A percentile compares a stretch with the other conserved stretches of the same genome.
phyloP scores from a whole-genome alignment of 78 protist genomes.

The Capsaspora owczarzaki region DNA sequence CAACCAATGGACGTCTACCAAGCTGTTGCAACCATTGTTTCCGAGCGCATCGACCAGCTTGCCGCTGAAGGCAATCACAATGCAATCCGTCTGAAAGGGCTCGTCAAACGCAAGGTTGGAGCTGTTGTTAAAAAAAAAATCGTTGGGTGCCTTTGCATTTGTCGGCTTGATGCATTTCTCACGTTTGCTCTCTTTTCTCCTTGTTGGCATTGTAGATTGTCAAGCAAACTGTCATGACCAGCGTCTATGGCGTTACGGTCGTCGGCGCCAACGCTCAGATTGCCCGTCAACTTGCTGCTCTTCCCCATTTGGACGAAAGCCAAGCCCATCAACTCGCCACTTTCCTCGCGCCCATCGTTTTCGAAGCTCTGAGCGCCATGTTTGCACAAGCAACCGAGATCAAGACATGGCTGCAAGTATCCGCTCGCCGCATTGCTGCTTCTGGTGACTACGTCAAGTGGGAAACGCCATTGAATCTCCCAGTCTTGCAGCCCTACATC shows the following conservation, averaged over 20 bases:
- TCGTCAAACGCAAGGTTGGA: not conserved
- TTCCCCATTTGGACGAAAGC: no score
- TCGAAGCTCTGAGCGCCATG: slow-evolving; percentile 53
- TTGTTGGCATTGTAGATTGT: slow-evolving; percentile 42
- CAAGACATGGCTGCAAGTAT: slow-evolving; percentile 68
- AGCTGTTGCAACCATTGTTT: no score
- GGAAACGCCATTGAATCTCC: slow-evolving; percentile 85
- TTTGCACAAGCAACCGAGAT: slow-evolving; percentile 58
- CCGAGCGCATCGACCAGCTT: slow-evolving; percentile 11
- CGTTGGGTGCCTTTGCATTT: no score
- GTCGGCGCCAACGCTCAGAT: slow-evolving; percentile 82
- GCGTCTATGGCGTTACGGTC: slow-evolving; percentile 89
- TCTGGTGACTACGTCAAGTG: slow-evolving; percentile 52
- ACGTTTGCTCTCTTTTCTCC: no score
- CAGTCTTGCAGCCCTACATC: slow-evolving; percentile 76
- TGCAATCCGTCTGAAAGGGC: not conserved
- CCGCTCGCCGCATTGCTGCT: slow-evolving; percentile 42
- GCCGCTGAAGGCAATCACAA: slow-evolving; percentile 17
- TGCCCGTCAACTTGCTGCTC: slow-evolving; percentile 22
- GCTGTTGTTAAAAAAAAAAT: no score
- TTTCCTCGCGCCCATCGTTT: slow-evolving; percentile 25
- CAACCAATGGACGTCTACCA: slow-evolving; percentile 78
- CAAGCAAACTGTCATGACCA: slow-evolving; percentile 93
- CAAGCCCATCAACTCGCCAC: no score
- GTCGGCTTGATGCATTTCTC: slow-evolving; percentile 26